Base-by-base conservation (phyloP, 1,284 basidiomycete genomes). In the Polyporus tsugae region DNA sequence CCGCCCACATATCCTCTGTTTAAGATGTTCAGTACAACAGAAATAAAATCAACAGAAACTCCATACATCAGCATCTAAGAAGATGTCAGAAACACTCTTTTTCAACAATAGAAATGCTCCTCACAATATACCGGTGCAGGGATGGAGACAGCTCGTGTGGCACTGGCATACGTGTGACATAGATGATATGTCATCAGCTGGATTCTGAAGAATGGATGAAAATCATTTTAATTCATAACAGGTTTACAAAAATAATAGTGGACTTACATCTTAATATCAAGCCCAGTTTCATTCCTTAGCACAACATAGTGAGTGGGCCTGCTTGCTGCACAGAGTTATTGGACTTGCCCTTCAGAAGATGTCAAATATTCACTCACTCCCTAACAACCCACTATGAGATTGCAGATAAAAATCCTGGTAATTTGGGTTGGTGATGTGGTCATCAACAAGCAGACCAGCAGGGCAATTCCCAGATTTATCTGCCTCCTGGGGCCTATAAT, bases 91-190 rank as follows among this genome's bases (percentile, higher is more conserved):
- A 58, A n/a, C 61, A 64, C 36, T 53, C 13, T n/a, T 13, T 62
- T 4, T 36, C n/a, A 39, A 1, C 19, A 22, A 2, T 25, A 42
- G 36, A 33, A 42, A 22, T 17, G 82, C 10, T 7, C 6, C 89
- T 80, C 71, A 90, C 89, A 90, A 62, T 90, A 90, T 0, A 90
- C 87, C 0, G 89, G 89, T 0, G 89, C 88, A 0, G 89, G 89
- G 33, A 91, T 89, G 0, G 89, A 90, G 0, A 92, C 90, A 0
- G 89, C 87, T 2, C 88, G 82, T 0, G 89, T 89, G 0, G 89
- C 87, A 36, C 86, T 85, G 0, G 86, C 86, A 60, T 89, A 89
- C 0, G 84, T 77, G 66, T 89, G 86, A 67, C 87, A 89, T 9
- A 90, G 77, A 0, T 78, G 76, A 73, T 85, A 90, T 0, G 88